Base-by-base conservation (phyloP, 2,329 filamentous ascomycete species). In the Ophiostoma angusticollis region DNA sequence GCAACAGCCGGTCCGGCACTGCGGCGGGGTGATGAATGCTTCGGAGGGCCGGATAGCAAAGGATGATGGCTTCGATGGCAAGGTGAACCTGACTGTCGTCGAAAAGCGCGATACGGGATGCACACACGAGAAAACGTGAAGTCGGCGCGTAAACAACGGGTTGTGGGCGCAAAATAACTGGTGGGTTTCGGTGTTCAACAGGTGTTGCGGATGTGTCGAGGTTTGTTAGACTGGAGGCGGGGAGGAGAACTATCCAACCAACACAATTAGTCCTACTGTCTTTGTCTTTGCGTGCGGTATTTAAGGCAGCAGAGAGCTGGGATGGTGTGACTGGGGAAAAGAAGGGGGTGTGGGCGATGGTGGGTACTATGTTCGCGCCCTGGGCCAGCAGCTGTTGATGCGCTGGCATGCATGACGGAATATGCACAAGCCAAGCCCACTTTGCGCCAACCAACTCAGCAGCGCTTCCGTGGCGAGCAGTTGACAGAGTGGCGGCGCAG, bases 331-430 rank as follows among this genome's bases (percentile, higher is more conserved):
- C 52, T 43, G 51, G 52, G 49, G 47, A 16, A 22, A 22, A 41
- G 42, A 29, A 49, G 46, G 43, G 45, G 43, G 54, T 49, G 36
- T 16, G 11, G 13, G 17, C 12, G 35, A 34, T 25, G 56, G 53
- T 53, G 50, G 51, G 50, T 52, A 54, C 40, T 37, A 13, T 47
- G 50, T 49, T 56, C 49, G 60, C 58, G 61, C 59, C 59, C 61
- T 58, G 57, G 58, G 40, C 58, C 55, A 60, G 30, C 30, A 33
- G 22, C n/a, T 35, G 35, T 63, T 66, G 63, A 67, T 68, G 64
- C 61, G 64, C 57, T 68, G 64, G 64, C 68, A 71, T 72, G 68
- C 68, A 72, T 70, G 65, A 70, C 65, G 66, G 66, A 64, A 68
- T 63, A 66, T 70, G 69, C 67, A 70, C 55, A 59, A 63, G 56